These are phyloP conservation scores for Tulasnella sp. DNA, from an alignment of 768 basidiomycete genomes.

Conservation along the genomic window DNA sequence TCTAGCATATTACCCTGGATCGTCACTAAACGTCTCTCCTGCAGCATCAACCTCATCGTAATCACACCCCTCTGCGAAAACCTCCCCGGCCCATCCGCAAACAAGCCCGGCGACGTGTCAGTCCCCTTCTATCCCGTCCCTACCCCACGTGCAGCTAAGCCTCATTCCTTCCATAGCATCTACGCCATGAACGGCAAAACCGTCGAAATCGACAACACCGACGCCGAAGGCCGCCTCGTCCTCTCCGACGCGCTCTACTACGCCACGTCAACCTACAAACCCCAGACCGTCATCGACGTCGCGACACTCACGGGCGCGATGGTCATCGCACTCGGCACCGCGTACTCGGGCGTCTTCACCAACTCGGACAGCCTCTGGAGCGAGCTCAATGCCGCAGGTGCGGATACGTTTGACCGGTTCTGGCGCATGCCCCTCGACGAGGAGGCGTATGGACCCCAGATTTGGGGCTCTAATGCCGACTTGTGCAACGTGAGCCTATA, in stretches of 20 bases:
- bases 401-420: constrained; percentile 66
- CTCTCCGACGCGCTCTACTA: constrained; percentile 81
- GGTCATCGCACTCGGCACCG: constrained; percentile 58
- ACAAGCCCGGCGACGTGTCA: constrained; percentile 76
- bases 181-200: constrained; percentile 85
- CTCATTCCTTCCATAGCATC: constrained; percentile 32
- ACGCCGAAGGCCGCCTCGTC: constrained; percentile 68
- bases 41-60: constrained; percentile 61
- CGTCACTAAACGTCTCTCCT: neutral
- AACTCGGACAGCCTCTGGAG: constrained; percentile 60
- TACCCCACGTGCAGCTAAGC: neutral
- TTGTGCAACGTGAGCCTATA: constrained; percentile 51
- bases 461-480: constrained; percentile 66
- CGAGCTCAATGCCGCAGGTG: constrained; percentile 53
- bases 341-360: constrained; percentile 61
- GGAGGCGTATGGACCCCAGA: constrained; percentile 67
- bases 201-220: constrained; percentile 60
- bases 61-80: constrained; percentile 73
- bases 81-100: constrained; percentile 56
- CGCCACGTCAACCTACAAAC: constrained; percentile 59
- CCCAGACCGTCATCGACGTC: constrained; percentile 74
- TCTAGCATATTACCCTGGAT: neutral
- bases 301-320: constrained; percentile 82
- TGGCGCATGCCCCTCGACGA: constrained; percentile 87
- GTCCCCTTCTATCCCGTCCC: constrained; percentile 19